Evolutionary conservation across 345 rosid species (phyloP), one percentile per base, ranked within the genome.

Genomic region (Dimocarpus longan): DNA sequence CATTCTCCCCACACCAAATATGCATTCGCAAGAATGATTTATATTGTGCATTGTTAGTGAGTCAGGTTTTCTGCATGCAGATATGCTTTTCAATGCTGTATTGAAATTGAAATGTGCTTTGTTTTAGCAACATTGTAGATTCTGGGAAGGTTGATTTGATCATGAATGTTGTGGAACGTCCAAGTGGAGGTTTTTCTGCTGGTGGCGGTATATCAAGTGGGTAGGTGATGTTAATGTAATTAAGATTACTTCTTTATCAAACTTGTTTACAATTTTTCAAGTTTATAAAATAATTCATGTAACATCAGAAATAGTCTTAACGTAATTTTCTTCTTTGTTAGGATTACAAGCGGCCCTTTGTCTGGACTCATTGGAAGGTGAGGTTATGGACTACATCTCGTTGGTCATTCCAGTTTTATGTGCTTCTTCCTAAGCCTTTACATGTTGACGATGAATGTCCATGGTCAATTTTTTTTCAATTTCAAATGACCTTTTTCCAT

Each of bases 171-270:
- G 98, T 94, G 71, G 99, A 94, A 83, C 93, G 98, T 78, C 94
- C 95, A 77, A 94, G 92, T 87, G 98, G 98, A 81, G 97, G 97
- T 64, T 93, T 95, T 82, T 93, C 98, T 68, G 98, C 95, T 72
- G 98, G 98, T 86, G 98, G 94, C 74, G 95, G 98, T 63, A 91
- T 95, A 85, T 93, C 98, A 44, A 93, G 97, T 78, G 98, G 98
- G 98, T 91, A 80, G 82, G 97, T 83, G 37, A 69, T 63, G 46
- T 44, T 71, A 44, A 40, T 73, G 24, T 75, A 37, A 22, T 71
- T 44, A 77, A 57, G 70, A 67, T 42, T 74, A 3, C 8, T 66
- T 22, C 19, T 57, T 46, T 70, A 44, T 19, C 56, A 4, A 66
- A 43, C 78, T 52, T 79, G 10, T 62, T 16, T 32, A 48, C 68